Base-by-base conservation (phyloP, 805 yeast species). In the Metschnikowia rubicola region DNA sequence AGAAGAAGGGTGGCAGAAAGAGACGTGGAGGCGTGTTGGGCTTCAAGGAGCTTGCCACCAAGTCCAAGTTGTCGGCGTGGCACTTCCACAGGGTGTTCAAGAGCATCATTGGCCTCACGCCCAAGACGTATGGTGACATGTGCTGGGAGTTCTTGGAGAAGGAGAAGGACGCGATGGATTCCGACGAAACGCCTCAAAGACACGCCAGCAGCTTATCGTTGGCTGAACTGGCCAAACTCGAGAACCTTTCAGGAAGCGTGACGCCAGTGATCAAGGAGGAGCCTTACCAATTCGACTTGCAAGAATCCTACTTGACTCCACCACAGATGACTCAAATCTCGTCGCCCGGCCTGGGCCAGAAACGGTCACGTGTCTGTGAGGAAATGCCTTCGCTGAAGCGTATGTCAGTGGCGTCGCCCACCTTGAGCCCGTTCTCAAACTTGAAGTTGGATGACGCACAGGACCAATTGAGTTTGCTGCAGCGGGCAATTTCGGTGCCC, bases 51-150 rank as follows among this genome's bases (percentile, higher is more conserved):
- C 74, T 89, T 60, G 96, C 96, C 8, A 83, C 88, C 17, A 86
- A 88, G 61, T 83, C 90, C 9, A 85, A 85, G 55, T 75, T 89
- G 49, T 80, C 88, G 10, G 94, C 96, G 26, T 89, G 96, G 96
- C 96, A 89, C 66, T 89, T 89, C 66, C 96, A 89, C 71, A 73
- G 96, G 43, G 96, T 89, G 21, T 89, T 89, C 73, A 85, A 89
- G 65, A 79, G 84, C 46, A 87, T 88, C 51, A 86, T 95, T 5
- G 92, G 95, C 2, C 75, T 88, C 48, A 88, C 96, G 1, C 96
- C 96, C 21, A 87, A 88, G 70, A 84, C 88, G 7, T 88, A 88
- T 59, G 96, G 96, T 43, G 96, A 88, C 60, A 81, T 83, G 52
- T 86, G 96, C 61, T 84, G 80, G 73, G 83, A 79, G 52, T 81